A percentile compares a stretch with the other conserved stretches of the same genome.
Conservation (phyloP, 768 basidiomycete genomes). For the Leccinum uliginosum region DNA sequence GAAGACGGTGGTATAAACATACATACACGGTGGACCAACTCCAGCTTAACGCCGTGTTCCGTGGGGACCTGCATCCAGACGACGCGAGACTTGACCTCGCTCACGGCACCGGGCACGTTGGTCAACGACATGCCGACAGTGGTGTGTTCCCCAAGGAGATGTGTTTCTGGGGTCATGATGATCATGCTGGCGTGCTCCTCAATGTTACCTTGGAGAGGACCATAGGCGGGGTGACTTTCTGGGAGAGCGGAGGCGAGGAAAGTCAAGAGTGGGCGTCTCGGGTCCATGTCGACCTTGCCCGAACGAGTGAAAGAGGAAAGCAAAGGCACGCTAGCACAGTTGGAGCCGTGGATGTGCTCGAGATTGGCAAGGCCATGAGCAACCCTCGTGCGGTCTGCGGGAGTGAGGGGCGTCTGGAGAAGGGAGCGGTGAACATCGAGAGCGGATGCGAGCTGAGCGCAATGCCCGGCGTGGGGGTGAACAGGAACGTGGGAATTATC, state of each 20-base stretch:
- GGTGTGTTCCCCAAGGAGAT: conserved; percentile 45
- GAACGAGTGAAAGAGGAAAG: conserved; percentile 21
- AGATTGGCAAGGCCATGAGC: conserved; percentile 27
- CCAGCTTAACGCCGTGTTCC: conserved; percentile 56
- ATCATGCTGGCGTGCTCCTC: conserved; percentile 51
- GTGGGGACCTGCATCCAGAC: conserved; percentile 81
- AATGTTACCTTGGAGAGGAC: conserved; percentile 45
- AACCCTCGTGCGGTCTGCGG: conserved; percentile 11
- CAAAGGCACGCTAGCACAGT: conserved; percentile 48
- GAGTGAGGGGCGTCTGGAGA: conserved; percentile 20
- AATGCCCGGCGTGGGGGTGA: conserved; percentile 53
- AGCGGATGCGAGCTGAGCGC: conserved; percentile 39
- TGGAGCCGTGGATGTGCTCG: conserved; percentile 47
- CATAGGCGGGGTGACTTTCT: conserved; percentile 37
- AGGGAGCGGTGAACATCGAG: conserved; percentile 24
- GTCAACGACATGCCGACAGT: conserved; percentile 31
- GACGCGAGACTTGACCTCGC: conserved; percentile 74
- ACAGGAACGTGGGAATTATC: conserved; percentile 29
- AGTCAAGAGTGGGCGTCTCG: conserved; percentile 58
- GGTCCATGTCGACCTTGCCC: conserved; percentile 28
- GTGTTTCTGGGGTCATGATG: conserved; percentile 33
- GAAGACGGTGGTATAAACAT: not conserved
- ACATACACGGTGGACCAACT: conserved; percentile 57
- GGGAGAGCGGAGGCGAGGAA: conserved; percentile 78
- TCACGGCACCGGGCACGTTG: conserved; percentile 68